Base-by-base conservation (phyloP, 768 basidiomycete species). In the Leccinum boreale region DNA sequence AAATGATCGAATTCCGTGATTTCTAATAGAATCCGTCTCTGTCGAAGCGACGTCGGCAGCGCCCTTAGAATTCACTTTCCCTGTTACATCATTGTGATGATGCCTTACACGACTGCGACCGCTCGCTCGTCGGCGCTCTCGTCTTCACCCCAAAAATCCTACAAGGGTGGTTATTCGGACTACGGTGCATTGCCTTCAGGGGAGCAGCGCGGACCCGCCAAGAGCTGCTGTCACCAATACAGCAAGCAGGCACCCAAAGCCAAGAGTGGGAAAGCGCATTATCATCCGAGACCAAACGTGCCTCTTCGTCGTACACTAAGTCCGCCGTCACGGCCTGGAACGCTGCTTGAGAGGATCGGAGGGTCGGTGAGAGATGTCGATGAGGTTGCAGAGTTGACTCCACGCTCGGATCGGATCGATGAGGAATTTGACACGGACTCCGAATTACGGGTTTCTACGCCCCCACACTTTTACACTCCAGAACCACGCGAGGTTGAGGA, bases 401-500 rank as follows among this genome's bases (percentile, higher is more conserved):
- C 39, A 26, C 44, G 51, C 39, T n/a, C 24, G 39, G 54, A 60
- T 53, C 53, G 21, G 28, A 60, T 64, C 55, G 58, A 61, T 49
- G 52, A 24, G 24, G 58, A n/a, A 44, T 29, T 10, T 19, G 9
- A 24, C 19, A 5, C 50, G 3, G 21, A 53, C 46, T 29, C 46
- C 11, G 14, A 42, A 45, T 21, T 59, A 53, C 28, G 56, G 33
- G 50, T 51, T 46, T 33, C 59, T 47, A 2, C 51, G 19, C 23
- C 42, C 10, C 60, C 63, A 2, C 66, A 55, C 42, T 31, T 51
- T 57, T 33, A 60, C 55, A 60, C 65, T 8, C 65, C 67, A 48
- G 67, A 61, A 26, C 62, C 67, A 36, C 59, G 56, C 19, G 67
- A 69, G 44, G 67, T 70, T 26, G 67, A 70, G 28, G 50, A 62